Base-by-base conservation (phyloP, 345 rosid species). In the Euphorbia lathyris region DNA sequence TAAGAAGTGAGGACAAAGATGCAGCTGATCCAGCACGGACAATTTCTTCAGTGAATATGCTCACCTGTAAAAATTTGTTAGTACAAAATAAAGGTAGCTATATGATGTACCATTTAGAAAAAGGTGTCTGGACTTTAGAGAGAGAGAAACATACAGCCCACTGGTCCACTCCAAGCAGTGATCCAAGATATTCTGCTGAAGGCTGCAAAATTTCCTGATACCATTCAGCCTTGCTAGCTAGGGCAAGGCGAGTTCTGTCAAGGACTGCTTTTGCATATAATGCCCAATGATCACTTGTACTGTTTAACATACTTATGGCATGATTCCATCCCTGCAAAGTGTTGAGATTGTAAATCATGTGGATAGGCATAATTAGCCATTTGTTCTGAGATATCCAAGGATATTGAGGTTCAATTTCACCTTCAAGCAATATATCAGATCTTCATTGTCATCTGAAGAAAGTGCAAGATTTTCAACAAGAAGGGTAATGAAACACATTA, bases 11-110 rank as follows among this genome's bases (percentile, higher is more conserved):
- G 48, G 99, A 95, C 67, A 95, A 70, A 52, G 91, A 81, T 67
- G 93, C 98, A 66, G 99, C 99, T 70, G 99, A 92, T 79, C 99
- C 99, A 78, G 96, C 96, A 74, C 99, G 97, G 66, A 92, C 79
- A 55, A 95, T 85, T 85, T 95, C 98, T 83, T 95, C 99, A 20
- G 98, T 95, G 81, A 95, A 95, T 78, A 95, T 84, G 75, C 81
- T 80, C 71, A 92, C 77, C 99, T 95, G 85, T 47, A 83, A 73
- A 29, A 76, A 62, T 58, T 20, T 22, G 48, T 58, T 68, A 66
- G n/a, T 27, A n/a, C 11, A 71, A 53, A 32, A 14, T 30, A 26
- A 65, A 56, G 52, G 51, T n/a, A 57, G n/a, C 79, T 4, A 58
- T 50, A 64, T 20, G 25, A 72, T 20, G 36, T 32, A 45, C 9